Evolutionary conservation across 2,329 filamentous ascomycete genomes (phyloP).

Genomic region (Ophiostoma sp.): DNA sequence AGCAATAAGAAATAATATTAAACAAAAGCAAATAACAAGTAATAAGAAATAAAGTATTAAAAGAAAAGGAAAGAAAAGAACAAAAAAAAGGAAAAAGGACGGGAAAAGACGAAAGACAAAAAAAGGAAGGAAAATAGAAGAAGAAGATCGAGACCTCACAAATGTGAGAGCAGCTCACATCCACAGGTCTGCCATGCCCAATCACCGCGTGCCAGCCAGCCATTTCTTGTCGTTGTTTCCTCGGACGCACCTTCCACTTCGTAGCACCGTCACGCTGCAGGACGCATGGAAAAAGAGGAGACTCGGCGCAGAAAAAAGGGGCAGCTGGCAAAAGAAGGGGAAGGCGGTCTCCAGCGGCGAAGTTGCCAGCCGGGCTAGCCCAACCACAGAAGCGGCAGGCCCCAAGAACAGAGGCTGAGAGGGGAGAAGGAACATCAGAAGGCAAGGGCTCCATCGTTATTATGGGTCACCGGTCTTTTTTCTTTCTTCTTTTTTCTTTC

Average conservation of each 20-base stretch:
- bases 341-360: conserved; percentile 3
- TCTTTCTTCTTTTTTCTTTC: neutral
- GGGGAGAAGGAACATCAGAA: neutral
- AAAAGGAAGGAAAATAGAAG: neutral
- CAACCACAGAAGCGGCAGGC: neutral
- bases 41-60: neutral
- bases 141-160: too few relatives aligned
- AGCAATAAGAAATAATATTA: neutral
- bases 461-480: neutral
- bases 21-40: too few relatives aligned
- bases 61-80: neutral
- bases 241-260: neutral
- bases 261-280: conserved; percentile 9
- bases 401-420: neutral
- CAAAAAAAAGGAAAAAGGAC: neutral
- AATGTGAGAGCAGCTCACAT: too few relatives aligned
- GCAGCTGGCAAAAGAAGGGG: conserved; percentile 1
- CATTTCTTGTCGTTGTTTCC: neutral
- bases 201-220: conserved; percentile 1
- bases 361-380: neutral
- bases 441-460: neutral
- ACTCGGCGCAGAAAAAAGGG: conserved; percentile 14
- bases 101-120: neutral
- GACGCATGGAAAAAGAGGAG: conserved; percentile 4
- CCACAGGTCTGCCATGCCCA: neutral